Evolutionary conservation across 1,284 basidiomycete genomes (phyloP).

Genomic region (Meira miltonrushii): DNA sequence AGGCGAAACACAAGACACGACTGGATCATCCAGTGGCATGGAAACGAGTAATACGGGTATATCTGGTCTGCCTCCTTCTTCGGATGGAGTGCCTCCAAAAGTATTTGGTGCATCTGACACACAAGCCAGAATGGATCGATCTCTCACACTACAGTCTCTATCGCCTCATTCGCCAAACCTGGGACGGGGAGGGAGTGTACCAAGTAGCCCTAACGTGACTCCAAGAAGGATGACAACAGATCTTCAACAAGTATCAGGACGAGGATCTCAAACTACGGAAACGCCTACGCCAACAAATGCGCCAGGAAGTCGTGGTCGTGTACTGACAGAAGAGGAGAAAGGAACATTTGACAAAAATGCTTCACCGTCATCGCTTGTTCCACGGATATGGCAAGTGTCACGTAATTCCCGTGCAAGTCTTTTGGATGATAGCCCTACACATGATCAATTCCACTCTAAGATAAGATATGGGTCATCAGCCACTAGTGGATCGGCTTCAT

Average conservation of each 20-base stretch:
- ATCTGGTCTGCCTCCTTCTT: neutral
- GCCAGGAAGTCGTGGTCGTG: too few relatives aligned
- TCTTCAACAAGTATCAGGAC: too few relatives aligned
- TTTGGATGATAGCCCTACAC: neutral
- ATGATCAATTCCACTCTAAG: neutral
- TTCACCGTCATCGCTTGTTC: neutral
- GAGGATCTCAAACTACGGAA: too few relatives aligned
- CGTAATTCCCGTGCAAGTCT: neutral
- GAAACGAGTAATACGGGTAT: neutral
- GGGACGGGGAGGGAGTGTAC: too few relatives aligned
- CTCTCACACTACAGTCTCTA: conserved; percentile 9
- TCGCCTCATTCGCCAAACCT: neutral
- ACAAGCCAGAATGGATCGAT: neutral
- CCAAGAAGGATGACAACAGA: too few relatives aligned
- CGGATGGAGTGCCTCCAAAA: neutral
- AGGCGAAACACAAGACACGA: neutral
- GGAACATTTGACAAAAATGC: too few relatives aligned
- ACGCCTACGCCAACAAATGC: too few relatives aligned
- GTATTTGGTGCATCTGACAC: neutral
- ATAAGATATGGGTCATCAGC: neutral
- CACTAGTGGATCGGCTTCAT: neutral
- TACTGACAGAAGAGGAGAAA: too few relatives aligned
- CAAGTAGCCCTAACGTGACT: too few relatives aligned
- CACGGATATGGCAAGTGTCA: conserved; percentile 10
- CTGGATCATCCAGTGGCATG: neutral